Percentiles rank a stretch among this genome's conserved stretches.
Conservation (phyloP, 768 basidiomycete genomes). For the Lactifluus rugatus region DNA sequence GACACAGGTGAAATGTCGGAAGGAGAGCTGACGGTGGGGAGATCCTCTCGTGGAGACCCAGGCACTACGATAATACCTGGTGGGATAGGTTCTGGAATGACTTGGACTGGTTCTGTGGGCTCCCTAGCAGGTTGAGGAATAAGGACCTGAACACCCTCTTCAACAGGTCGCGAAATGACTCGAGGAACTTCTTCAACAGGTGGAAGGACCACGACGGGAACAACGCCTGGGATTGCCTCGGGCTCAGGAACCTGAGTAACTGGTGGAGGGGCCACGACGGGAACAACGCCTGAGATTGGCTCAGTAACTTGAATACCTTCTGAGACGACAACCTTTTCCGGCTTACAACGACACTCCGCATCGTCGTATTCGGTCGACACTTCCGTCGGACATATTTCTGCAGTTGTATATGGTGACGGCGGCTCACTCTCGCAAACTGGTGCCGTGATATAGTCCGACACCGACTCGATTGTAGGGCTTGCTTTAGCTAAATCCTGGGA, state of each 20-base stretch:
- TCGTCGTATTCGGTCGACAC: constrained; percentile 38
- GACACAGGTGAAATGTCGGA: neutral
- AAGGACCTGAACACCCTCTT: neutral
- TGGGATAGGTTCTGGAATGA: neutral
- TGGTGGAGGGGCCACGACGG: constrained; percentile 15
- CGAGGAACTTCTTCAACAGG: neutral
- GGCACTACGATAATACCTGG: neutral
- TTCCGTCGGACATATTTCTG: constrained; percentile 36
- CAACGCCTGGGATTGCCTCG: constrained; percentile 27
- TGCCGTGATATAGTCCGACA: constrained; percentile 37
- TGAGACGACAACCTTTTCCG: constrained; percentile 1
- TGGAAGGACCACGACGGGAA: constrained; percentile 17
- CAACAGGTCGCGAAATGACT: neutral
- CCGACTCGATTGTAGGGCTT: constrained; percentile 24
- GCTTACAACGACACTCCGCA: constrained; percentile 32
- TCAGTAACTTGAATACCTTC: constrained; percentile 18
- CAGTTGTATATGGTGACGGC: constrained; percentile 43
- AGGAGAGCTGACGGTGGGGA: neutral
- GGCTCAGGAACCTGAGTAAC: constrained; percentile 19
- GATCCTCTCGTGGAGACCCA: neutral
- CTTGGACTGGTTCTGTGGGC: neutral
- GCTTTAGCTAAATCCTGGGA: constrained; percentile 14
- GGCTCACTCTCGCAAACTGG: constrained; percentile 32
- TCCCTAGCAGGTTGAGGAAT: neutral
- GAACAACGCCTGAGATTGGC: constrained; percentile 26